Evolutionary conservation across 352 stramenopile genomes (phyloP).

Genomic region (Globisporangium splendens): DNA sequence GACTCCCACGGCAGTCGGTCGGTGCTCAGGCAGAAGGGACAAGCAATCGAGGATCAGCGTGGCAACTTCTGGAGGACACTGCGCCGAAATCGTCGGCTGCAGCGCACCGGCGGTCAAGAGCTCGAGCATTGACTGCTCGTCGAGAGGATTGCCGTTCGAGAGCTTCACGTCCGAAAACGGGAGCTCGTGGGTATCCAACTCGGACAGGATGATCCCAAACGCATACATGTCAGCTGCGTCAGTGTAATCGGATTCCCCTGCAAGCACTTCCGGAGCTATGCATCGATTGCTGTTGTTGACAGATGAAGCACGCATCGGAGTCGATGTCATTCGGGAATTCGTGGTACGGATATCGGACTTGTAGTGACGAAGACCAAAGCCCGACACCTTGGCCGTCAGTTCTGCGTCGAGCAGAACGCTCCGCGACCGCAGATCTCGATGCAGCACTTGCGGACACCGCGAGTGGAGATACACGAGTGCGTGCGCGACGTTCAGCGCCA

Average conservation of each 20-base stretch:
- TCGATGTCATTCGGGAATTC: slow-evolving; percentile 10
- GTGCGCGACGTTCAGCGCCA: slow-evolving; percentile 59
- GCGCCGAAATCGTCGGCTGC: slow-evolving; percentile 40
- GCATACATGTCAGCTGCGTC: slow-evolving; percentile 65
- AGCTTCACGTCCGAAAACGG: slow-evolving; percentile 62
- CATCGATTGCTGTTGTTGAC: slow-evolving; percentile 39
- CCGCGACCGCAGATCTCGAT: slow-evolving; percentile 69
- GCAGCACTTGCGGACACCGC: slow-evolving; percentile 44
- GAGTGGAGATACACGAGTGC: slow-evolving; percentile 68
- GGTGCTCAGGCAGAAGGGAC: slow-evolving; percentile 35
- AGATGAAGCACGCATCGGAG: slow-evolving; percentile 21
- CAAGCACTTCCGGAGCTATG: slow-evolving; percentile 64
- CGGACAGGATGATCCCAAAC: slow-evolving; percentile 65
- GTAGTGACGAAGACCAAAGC: slow-evolving; percentile 61
- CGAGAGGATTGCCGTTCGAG: slow-evolving; percentile 47
- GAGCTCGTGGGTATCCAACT: slow-evolving; percentile 67
- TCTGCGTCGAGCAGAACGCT: slow-evolving; percentile 62
- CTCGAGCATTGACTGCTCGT: slow-evolving; percentile 46
- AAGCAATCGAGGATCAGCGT: slow-evolving; percentile 54
- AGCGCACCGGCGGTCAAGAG: slow-evolving; percentile 48
- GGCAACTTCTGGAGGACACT: slow-evolving; percentile 41
- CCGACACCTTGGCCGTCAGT: slow-evolving; percentile 57
- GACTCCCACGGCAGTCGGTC: slow-evolving; percentile 37
- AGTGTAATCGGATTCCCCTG: slow-evolving; percentile 35
- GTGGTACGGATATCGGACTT: slow-evolving; percentile 8